Conservation (phyloP, 148 eudicot species). For the Camellia lanceoleosa region DNA sequence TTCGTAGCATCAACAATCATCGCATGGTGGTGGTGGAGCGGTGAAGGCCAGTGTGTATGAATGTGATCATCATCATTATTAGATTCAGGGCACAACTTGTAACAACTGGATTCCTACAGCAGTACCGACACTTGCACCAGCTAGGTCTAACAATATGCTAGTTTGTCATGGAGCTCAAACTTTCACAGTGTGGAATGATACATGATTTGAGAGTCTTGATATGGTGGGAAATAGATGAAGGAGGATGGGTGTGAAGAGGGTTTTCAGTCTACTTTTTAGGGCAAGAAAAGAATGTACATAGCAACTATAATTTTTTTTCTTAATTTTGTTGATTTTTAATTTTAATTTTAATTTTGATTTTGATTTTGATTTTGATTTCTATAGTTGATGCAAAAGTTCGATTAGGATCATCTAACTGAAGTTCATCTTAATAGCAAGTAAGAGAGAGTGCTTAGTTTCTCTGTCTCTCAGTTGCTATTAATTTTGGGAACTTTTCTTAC, state of each 20-base stretch:
- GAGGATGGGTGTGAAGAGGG: neutral
- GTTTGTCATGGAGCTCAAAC: conserved; percentile 43
- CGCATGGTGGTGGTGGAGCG: conserved; percentile 4
- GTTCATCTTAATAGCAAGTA: conserved; percentile 47
- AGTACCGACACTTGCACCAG: conserved; percentile 41
- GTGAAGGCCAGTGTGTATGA: conserved; percentile 34
- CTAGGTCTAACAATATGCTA: conserved; percentile 29
- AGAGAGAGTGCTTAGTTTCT: neutral
- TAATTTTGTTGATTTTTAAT: conserved; percentile 14
- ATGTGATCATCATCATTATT: conserved; percentile 19
- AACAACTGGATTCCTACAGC: conserved; percentile 73
- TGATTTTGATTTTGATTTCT: neutral
- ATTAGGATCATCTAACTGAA: conserved; percentile 42
- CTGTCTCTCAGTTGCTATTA: conserved; percentile 48
- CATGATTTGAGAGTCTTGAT: conserved; percentile 20
- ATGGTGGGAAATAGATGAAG: neutral
- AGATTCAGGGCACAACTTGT: conserved; percentile 37
- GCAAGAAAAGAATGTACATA: no score
- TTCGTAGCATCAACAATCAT: conserved; percentile 31
- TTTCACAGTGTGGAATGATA: conserved; percentile 70
- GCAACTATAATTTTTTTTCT: neutral
- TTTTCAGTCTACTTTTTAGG: conserved; percentile 9
- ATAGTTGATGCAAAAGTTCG: neutral
- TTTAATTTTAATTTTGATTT: no score
- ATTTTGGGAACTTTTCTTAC: conserved; percentile 61